Evolutionary conservation across 2,329 filamentous ascomycete genomes (phyloP).

Genomic region (Arthrobotrys megalospora): DNA sequence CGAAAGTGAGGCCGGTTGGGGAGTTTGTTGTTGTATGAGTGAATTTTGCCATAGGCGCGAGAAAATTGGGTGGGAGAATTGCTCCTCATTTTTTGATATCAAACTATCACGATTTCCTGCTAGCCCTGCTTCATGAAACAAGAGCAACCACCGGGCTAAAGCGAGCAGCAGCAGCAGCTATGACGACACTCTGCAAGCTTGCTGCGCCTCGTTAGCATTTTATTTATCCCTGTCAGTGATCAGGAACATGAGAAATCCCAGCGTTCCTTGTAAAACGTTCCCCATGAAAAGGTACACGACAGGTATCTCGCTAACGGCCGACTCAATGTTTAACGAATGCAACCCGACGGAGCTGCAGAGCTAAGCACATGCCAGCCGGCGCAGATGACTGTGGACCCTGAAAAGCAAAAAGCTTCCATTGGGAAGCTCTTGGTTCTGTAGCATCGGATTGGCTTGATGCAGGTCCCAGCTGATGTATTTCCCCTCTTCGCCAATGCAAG

Average conservation of each 20-base stretch:
- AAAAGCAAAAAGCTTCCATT: conserved; percentile 18
- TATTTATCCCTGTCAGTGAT: conserved; percentile 9
- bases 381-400: conserved; percentile 19
- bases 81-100: conserved; percentile 31
- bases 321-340: conserved; percentile 21
- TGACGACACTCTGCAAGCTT: conserved; percentile 41
- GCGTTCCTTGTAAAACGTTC: background rate
- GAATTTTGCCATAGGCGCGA: conserved; percentile 58
- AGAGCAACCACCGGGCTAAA: conserved; percentile 15
- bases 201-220: conserved; percentile 21
- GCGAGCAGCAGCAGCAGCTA: conserved; percentile 15
- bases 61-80: conserved; percentile 7
- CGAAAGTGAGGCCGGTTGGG: conserved; percentile 17
- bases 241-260: conserved; percentile 10
- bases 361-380: conserved; percentile 5
- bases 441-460: background rate
- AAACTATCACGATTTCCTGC: conserved; percentile 38
- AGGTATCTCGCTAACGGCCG: conserved; percentile 27
- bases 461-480: background rate
- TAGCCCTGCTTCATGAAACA: conserved; percentile 39
- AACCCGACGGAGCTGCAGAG: conserved; percentile 20
- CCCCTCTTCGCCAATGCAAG: conserved; percentile 6
- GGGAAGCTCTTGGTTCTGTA: conserved; percentile 10
- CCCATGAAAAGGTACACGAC: conserved; percentile 5
- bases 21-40: conserved; percentile 36